phyloP scores from a whole-genome alignment of 2,329 filamentous ascomycete species.

The Xylariaceae sp. region DNA sequence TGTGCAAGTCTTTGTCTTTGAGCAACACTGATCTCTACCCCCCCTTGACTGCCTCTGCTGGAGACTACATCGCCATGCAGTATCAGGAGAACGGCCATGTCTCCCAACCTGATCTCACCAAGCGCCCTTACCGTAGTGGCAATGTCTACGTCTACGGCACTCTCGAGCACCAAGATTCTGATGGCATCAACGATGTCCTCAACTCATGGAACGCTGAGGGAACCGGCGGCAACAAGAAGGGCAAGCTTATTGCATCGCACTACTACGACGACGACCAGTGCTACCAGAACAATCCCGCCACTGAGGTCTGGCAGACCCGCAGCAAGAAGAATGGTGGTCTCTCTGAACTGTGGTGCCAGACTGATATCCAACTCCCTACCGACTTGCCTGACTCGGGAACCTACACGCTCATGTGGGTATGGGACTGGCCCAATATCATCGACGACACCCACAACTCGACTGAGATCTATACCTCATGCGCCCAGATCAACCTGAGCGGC shows the following conservation, averaged over 20 bases:
- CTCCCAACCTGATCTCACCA: constrained; percentile 58
- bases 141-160: constrained; percentile 77
- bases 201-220: constrained; percentile 76
- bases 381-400: constrained; percentile 60
- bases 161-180: constrained; percentile 46
- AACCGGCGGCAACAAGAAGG: constrained; percentile 75
- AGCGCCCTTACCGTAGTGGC: constrained; percentile 57
- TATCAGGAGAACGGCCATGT: constrained; percentile 79
- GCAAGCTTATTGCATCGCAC: constrained; percentile 71
- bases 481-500: constrained; percentile 33
- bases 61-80: constrained; percentile 63
- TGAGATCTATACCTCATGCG: constrained; percentile 59
- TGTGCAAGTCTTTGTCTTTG: constrained; percentile 66
- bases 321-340: constrained; percentile 47
- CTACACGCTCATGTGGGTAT: constrained; percentile 92
- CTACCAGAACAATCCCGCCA: constrained; percentile 58
- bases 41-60: constrained; percentile 54
- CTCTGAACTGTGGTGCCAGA: constrained; percentile 73
- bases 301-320: constrained; percentile 59
- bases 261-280: constrained; percentile 90
- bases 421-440: constrained; percentile 78
- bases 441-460: constrained; percentile 43
- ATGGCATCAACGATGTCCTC: constrained; percentile 54
- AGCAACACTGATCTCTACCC: constrained; percentile 56
- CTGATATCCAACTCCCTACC: constrained; percentile 71